Evolutionary conservation across 495 filamentous ascomycete genomes (phyloP).

Genomic region (Aspergillus diversus): DNA sequence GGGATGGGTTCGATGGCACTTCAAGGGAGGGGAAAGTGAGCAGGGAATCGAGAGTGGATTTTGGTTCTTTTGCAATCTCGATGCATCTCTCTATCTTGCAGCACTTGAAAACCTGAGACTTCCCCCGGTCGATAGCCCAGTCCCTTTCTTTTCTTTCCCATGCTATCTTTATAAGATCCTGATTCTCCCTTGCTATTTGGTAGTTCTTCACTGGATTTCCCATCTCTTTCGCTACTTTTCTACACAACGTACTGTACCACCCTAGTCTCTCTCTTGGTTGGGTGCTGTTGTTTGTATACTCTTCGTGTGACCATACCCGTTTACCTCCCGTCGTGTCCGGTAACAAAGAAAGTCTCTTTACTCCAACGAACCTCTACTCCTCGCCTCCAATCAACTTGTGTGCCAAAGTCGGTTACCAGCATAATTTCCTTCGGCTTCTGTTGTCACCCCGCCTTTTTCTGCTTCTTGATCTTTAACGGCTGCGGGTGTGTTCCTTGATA

Average conservation of each 20-base stretch:
- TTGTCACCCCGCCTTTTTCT: conserved; percentile 11
- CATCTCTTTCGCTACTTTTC: conserved; percentile 14
- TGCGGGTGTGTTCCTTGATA: conserved; percentile 10
- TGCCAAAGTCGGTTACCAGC: conserved; percentile 17
- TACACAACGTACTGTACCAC: not conserved
- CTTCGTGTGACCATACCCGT: conserved; percentile 26
- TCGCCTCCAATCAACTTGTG: conserved; percentile 1
- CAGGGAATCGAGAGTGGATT: conserved; percentile 12
- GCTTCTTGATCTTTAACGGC: conserved; percentile 10
- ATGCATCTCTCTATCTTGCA: conserved; percentile 21
- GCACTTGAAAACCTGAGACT: conserved; percentile 17
- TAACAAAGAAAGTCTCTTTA: conserved; percentile 1
- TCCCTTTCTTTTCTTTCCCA: conserved; percentile 11
- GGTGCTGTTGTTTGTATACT: not conserved
- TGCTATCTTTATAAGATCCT: conserved; percentile 27
- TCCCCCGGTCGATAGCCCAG: conserved; percentile 20
- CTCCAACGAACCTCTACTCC: conserved; percentile 8
- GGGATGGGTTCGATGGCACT: conserved; percentile 20
- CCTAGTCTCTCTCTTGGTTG: conserved; percentile 11
- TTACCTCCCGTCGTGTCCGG: conserved; percentile 5
- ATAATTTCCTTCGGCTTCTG: conserved; percentile 12
- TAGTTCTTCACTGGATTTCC: conserved; percentile 15
- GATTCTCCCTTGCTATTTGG: conserved; percentile 22
- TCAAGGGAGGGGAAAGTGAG: conserved; percentile 2
- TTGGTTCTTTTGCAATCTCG: conserved; percentile 25